Conservation (phyloP, 768 basidiomycete genomes). For the Lenzites betulinus region DNA sequence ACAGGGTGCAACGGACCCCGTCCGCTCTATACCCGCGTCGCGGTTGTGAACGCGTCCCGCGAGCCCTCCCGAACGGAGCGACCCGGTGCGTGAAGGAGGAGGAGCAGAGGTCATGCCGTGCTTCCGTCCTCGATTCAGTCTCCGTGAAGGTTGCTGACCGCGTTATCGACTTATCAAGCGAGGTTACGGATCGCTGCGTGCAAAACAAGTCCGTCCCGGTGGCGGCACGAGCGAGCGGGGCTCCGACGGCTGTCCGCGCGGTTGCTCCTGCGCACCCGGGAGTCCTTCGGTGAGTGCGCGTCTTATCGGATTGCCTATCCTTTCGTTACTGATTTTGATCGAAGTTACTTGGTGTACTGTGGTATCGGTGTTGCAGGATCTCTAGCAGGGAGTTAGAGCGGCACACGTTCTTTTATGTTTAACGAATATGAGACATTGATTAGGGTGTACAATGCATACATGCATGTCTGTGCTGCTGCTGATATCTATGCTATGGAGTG, state of each 20-base stretch:
- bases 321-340: no score
- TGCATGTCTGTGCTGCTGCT: neutral
- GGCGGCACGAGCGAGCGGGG: constrained; percentile 6
- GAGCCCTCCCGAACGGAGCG: neutral
- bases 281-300: neutral
- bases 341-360: no score
- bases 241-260: constrained; percentile 21
- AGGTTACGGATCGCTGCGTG: neutral
- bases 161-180: constrained; percentile 18
- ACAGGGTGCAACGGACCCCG: neutral
- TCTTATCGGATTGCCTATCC: neutral
- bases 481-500: neutral
- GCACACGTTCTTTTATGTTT: no score
- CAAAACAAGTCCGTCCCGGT: neutral
- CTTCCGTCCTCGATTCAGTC: constrained; percentile 4
- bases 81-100: neutral
- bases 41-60: constrained; percentile 11
- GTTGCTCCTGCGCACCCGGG: neutral
- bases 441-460: constrained; percentile 1
- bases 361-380: no score
- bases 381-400: no score
- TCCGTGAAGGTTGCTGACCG: constrained; percentile 20
- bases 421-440: neutral
- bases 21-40: constrained; percentile 22
- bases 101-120: no score